phyloP scores from a whole-genome alignment of 1,139 yeast genomes.

The Yamadazyma taylorii region DNA sequence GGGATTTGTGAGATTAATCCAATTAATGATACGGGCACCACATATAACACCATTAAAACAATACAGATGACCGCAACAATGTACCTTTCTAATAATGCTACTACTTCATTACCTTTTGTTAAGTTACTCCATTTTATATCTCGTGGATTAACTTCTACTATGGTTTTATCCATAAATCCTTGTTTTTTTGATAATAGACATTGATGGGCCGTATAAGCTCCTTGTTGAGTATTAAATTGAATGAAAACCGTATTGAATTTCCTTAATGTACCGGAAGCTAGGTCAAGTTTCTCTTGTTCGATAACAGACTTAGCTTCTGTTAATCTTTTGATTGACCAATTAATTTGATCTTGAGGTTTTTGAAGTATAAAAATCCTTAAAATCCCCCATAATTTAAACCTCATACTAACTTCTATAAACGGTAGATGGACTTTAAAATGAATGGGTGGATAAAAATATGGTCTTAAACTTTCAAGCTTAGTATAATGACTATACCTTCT shows the following conservation, averaged over 20 bases:
- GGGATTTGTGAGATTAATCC: slow-evolving; percentile 69
- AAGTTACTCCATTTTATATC: slow-evolving; percentile 64
- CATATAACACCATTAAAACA: slow-evolving; percentile 56
- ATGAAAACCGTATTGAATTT: slow-evolving; percentile 49
- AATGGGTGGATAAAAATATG: slow-evolving; percentile 38
- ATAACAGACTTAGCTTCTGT: slow-evolving; percentile 18
- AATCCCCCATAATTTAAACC: slow-evolving; percentile 30
- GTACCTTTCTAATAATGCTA: slow-evolving; percentile 35
- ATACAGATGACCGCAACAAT: slow-evolving; percentile 45
- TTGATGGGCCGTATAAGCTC: slow-evolving; percentile 58
- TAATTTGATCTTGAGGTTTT: slow-evolving; percentile 20
- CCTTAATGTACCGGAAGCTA: slow-evolving; percentile 19
- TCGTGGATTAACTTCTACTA: slow-evolving; percentile 53
- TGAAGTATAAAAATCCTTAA: slow-evolving; percentile 26
- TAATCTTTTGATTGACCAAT: slow-evolving; percentile 32
- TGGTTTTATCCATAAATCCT: slow-evolving; percentile 40
- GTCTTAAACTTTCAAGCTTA: slow-evolving; percentile 6
- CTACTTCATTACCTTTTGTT: slow-evolving; percentile 30
- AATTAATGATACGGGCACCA: slow-evolving; percentile 69
- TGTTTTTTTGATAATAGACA: slow-evolving; percentile 45
- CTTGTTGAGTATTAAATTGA: slow-evolving; percentile 46
- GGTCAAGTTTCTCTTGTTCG: slow-evolving; percentile 22
- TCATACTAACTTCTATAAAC: neutral
- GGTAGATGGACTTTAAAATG: slow-evolving; percentile 13
- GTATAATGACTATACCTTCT: slow-evolving; percentile 7